A percentile compares a stretch with the other conserved stretches of the same genome.
Evolutionary conservation across 2,329 filamentous ascomycete genomes (phyloP).

Genomic region (Herpomyces periplanetae): DNA sequence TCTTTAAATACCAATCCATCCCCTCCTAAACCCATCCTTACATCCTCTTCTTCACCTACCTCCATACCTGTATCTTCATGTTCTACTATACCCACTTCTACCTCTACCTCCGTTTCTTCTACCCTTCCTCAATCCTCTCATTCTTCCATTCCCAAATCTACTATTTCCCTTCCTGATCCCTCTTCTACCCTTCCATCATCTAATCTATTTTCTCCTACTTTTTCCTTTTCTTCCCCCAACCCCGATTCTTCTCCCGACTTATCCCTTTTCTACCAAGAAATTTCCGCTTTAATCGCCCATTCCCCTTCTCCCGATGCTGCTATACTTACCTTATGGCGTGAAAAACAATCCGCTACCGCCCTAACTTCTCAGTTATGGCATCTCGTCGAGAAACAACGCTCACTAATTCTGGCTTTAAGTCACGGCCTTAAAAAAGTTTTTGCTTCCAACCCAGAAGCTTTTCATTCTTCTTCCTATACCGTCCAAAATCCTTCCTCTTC

Average conservation of each 20-base stretch:
- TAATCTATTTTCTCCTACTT: constrained; percentile 14
- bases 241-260: constrained; percentile 17
- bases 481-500: too few relatives aligned
- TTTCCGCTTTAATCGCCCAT: constrained; percentile 34
- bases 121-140: constrained; percentile 7
- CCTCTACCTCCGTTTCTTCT: constrained; percentile 14
- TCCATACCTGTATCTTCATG: too few relatives aligned
- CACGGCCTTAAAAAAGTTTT: constrained; percentile 90
- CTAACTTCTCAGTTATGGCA: constrained; percentile 85
- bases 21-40: too few relatives aligned
- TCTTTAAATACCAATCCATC: too few relatives aligned
- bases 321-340: constrained; percentile 51
- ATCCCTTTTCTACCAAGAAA: constrained; percentile 24
- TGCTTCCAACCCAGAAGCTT: too few relatives aligned
- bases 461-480: too few relatives aligned
- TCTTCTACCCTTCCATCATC: constrained; percentile 14
- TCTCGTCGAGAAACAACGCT: constrained; percentile 71
- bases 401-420: constrained; percentile 70
- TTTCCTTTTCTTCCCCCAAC: too few relatives aligned
- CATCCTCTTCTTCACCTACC: too few relatives aligned
- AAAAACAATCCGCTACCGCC: constrained; percentile 52
- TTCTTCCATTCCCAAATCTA: too few relatives aligned
- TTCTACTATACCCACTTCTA: too few relatives aligned
- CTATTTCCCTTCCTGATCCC: too few relatives aligned
- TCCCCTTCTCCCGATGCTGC: constrained; percentile 65